phyloP scores from a whole-genome alignment of 2,329 filamentous ascomycete species.

The Fusarium metavorans region DNA sequence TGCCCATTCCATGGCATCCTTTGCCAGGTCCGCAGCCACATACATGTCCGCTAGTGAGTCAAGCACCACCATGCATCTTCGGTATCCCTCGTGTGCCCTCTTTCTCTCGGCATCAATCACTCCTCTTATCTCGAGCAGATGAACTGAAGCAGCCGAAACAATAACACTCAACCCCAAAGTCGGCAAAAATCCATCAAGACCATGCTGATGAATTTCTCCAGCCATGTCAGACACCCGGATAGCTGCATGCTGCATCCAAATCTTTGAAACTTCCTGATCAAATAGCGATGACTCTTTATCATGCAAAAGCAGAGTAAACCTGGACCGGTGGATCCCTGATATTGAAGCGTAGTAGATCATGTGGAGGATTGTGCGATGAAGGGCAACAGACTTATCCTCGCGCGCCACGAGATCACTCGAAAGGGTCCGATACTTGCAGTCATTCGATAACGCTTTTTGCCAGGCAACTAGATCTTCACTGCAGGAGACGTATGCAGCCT shows the following conservation, averaged over 20 bases:
- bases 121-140: conserved; percentile 67
- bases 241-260: conserved; percentile 85
- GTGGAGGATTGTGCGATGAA: conserved; percentile 87
- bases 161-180: conserved; percentile 90
- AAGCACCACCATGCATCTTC: conserved; percentile 11
- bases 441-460: conserved; percentile 75
- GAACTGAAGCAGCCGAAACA: conserved; percentile 90
- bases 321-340: conserved; percentile 88
- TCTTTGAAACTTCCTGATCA: conserved; percentile 82
- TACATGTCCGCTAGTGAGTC: conserved; percentile 19
- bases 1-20: conserved; percentile 15
- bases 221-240: conserved; percentile 86
- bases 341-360: conserved; percentile 93
- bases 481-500: conserved; percentile 56
- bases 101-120: conserved; percentile 7
- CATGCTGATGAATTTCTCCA: conserved; percentile 75
- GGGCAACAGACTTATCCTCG: conserved; percentile 59
- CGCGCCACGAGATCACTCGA: conserved; percentile 45
- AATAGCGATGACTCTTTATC: conserved; percentile 68
- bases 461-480: conserved; percentile 80
- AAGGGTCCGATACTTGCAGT: conserved; percentile 73
- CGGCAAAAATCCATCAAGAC: conserved; percentile 82
- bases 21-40: conserved; percentile 16
- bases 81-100: conserved; percentile 6
- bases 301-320: conserved; percentile 75